Evolutionary conservation across 306 rosid species (phyloP), one percentile per base, ranked within the genome.

Genomic region (Glycyrrhiza uralensis): DNA sequence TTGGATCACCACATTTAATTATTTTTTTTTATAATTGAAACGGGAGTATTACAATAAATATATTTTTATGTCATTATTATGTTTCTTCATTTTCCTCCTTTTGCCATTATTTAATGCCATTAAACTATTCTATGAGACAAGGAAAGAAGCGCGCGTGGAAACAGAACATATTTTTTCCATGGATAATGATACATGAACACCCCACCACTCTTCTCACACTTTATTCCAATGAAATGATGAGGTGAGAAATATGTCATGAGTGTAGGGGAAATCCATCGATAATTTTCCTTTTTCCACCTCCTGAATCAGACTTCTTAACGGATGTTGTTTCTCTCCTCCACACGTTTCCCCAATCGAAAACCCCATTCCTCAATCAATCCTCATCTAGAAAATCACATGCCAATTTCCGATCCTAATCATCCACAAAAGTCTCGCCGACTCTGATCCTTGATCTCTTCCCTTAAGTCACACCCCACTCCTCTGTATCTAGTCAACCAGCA

Each of bases 311-410:
- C 63, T 33, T 6, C 18, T 46, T 44, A 29, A 44, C 69, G 42
- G 60, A 52, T 32, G 17, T 44, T 5, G 22, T 61, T 17, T 17
- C 29, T 77, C 38, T 42, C 6, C 6, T 69, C 78, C 32, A 52
- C 17, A 30, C 47, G 66, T 49, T 56, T 23, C 13, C 23, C 61
- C 63, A 11, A 55, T 65, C 60, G 7, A 36, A 59, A 4, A n/a
- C n/a, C 36, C 57, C 74, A 80, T 55, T 39, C 71, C 64, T 36
- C 24, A n/a, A n/a, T n/a, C n/a, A n/a, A n/a, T n/a, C n/a, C n/a
- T n/a, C n/a, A 2, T 61, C 51, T 33, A 28, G 1, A 74, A 36
- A 39, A 23, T 65, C 83, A 56, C 63, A 44, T 46, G n/a, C 39
- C 26, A 26, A 4, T 46, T 78, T 64, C 68, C 38, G 46, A 18